These are phyloP conservation scores for Funneliformis caledonium DNA, from an alignment of 371 early-diverging fungal species.

Conservation along the genomic window DNA sequence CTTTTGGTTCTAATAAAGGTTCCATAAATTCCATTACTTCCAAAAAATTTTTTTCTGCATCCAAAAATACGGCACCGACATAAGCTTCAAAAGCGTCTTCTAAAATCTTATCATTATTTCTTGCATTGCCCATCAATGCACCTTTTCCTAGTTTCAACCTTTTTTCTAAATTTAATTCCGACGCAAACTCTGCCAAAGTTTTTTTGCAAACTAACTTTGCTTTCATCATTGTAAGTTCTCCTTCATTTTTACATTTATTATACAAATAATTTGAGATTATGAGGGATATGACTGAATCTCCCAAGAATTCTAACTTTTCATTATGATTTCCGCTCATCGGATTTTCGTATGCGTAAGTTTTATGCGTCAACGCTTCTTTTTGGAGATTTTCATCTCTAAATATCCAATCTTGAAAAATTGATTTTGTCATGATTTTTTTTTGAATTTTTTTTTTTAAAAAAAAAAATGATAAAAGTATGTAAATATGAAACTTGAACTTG, in stretches of 20 bases:
- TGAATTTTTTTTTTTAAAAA: neutral
- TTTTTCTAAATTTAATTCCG: neutral
- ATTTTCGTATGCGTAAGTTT: constrained; percentile 14
- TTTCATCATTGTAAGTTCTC: neutral
- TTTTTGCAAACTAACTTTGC: constrained; percentile 15
- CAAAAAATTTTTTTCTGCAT: neutral
- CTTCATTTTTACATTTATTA: constrained; percentile 7
- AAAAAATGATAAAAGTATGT: too few species aligned
- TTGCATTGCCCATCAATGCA: neutral
- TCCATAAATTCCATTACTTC: neutral
- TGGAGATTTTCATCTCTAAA: neutral
- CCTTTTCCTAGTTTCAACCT: neutral
- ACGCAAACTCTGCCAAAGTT: constrained; percentile 12
- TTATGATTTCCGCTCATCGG: neutral
- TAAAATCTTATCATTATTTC: constrained; percentile 19
- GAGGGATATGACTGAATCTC: neutral
- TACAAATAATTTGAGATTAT: neutral
- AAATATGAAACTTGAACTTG: too few species aligned
- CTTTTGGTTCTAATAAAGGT: neutral
- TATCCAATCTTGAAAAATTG: neutral
- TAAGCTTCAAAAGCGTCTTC: constrained; percentile 34
- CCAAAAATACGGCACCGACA: constrained; percentile 26
- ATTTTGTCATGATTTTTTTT: neutral
- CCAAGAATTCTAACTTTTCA: constrained; percentile 13
- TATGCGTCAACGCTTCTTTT: constrained; percentile 17